A percentile compares a stretch with the other conserved stretches of the same genome.
These are phyloP conservation scores for Scopulariopsis brevicaulis DNA, from an alignment of 2,329 filamentous ascomycete species.

Conservation along the genomic window DNA sequence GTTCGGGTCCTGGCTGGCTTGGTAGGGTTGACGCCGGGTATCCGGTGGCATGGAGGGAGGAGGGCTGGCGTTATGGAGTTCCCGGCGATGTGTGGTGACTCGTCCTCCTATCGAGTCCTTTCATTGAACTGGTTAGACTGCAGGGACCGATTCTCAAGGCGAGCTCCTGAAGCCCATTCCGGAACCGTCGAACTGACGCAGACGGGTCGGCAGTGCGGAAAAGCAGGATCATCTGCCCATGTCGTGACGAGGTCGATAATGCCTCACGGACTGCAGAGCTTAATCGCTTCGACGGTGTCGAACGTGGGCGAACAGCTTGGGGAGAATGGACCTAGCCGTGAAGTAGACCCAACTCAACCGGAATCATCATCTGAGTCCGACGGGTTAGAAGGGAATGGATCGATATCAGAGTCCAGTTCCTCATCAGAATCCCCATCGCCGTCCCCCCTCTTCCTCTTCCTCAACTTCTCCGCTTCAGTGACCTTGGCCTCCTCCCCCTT, in stretches of 20 bases:
- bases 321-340: too few species aligned
- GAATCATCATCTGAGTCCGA: not conserved
- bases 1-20: not conserved
- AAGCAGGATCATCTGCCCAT: too few species aligned
- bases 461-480: slow-evolving; percentile 17
- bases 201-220: too few species aligned
- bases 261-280: too few species aligned
- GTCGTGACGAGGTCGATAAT: too few species aligned
- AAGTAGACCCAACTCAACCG: not conserved
- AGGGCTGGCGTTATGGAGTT: too few species aligned
- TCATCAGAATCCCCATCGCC: slow-evolving; percentile 15
- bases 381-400: not conserved
- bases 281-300: too few species aligned
- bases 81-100: too few species aligned
- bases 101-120: not conserved
- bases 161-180: too few species aligned
- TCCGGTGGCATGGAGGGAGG: not conserved
- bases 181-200: too few species aligned
- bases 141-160: too few species aligned
- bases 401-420: not conserved
- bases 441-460: slow-evolving; percentile 18
- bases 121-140: not conserved
- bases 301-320: too few species aligned
- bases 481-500: slow-evolving; percentile 34
- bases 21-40: not conserved